Percentiles rank a stretch among this genome's conserved stretches.
Conservation (phyloP, 495 filamentous ascomycete genomes). For the Ascobolus immersus region DNA sequence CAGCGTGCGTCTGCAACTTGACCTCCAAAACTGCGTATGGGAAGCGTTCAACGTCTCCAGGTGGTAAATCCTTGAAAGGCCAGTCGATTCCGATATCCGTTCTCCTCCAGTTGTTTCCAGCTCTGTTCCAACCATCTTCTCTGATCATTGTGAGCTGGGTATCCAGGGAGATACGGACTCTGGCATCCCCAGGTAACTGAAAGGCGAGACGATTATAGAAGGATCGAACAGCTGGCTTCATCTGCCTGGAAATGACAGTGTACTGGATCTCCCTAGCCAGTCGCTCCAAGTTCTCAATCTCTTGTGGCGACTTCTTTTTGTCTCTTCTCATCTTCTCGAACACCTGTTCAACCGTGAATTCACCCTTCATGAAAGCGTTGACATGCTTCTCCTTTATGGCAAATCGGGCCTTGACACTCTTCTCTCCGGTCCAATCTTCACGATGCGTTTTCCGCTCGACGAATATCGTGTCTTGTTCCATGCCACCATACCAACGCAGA, state of each 20-base stretch:
- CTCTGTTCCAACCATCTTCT: conserved; percentile 66
- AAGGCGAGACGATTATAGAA: conserved; percentile 98
- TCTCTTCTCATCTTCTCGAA: conserved; percentile 92
- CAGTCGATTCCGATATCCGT: conserved; percentile 96
- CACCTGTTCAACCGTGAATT: conserved; percentile 51
- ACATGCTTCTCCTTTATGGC: conserved; percentile 89
- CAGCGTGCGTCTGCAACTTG: conserved; percentile 87
- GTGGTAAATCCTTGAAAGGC: conserved; percentile 70
- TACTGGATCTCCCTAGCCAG: conserved; percentile 85
- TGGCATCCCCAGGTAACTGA: conserved; percentile 83
- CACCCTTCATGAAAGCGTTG: conserved; percentile 62
- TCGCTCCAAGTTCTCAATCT: conserved; percentile 72
- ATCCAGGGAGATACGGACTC: conserved; percentile 89
- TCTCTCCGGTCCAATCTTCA: conserved; percentile 97
- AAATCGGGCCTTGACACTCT: conserved; percentile 94
- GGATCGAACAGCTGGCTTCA: conserved; percentile 65
- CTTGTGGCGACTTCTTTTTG: conserved; percentile 68
- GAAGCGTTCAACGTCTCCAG: conserved; percentile 67
- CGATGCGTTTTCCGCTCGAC: conserved; percentile 95
- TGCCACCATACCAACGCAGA: conserved; percentile 89
- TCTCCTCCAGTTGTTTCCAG: conserved; percentile 78
- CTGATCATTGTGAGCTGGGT: conserved; percentile 84
- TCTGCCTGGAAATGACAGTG: conserved; percentile 54
- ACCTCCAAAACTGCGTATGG: conserved; percentile 93
- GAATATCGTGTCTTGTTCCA: conserved; percentile 84